Evolutionary conservation across 345 rosid genomes (phyloP), one percentile per base, ranked within the genome.

Genomic region (Salix udensis): DNA sequence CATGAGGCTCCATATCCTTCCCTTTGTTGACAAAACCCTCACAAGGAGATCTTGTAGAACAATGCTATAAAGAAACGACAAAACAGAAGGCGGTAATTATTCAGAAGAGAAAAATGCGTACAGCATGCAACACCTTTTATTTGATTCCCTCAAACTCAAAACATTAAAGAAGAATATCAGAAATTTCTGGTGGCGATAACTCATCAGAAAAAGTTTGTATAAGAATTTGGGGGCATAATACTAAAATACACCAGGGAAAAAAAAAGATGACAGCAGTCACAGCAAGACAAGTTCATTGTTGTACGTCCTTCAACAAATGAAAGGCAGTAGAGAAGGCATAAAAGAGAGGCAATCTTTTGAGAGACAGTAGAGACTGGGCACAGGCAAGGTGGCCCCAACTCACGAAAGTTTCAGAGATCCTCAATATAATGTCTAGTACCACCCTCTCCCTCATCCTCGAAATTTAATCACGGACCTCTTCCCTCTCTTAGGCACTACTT

Each of bases 11-110:
- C 90, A 80, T 82, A 87, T 39, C 82, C 87, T 76, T 82, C 87
- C 78, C 82, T 89, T 89, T 72, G 85, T 83, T 74, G 92, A 89
- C 77, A 91, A 84, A 80, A 91, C 83, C 86, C 82, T 89, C 83
- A 83, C 79, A 76, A 93, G 89, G 74, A 95, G 93, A 87, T 88
- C 92, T 85, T 85, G 89, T 80, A 95, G 81, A 72, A 87, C 85
- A 81, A 60, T 77, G 67, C 98, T 95, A 82, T 46, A 80, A 52
- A 82, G 72, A 87, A 80, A 85, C 70, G 76, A 61, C 50, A 76
- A 73, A 81, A 77, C 3, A 75, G 14, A 70, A 73, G 36, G 39
- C 64, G 74, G 78, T 67, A 48, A 76, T 65, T 67, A 80, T 26
- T 62, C 40, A 70, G 52, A 48, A 58, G 48, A 61, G 55, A 40